Evolutionary conservation across 176 grass and related monocot species (phyloP).

Genomic region (Lolium multiflorum): DNA sequence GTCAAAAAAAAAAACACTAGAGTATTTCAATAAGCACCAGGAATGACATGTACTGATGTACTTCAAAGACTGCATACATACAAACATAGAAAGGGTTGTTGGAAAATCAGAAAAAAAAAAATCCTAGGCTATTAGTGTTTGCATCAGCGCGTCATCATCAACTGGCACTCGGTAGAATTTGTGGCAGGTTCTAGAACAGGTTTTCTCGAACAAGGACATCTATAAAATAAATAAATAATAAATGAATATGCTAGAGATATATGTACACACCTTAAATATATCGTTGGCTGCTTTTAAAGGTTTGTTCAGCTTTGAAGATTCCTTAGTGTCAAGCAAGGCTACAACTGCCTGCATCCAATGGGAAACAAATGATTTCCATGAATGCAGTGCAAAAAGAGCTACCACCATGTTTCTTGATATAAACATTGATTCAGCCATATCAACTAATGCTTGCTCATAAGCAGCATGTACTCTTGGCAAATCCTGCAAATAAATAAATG

Average conservation of each 20-base stretch:
- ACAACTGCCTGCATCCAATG: slow-evolving; percentile 70
- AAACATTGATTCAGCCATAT: slow-evolving; percentile 85
- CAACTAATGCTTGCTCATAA: slow-evolving; percentile 79
- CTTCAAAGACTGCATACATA: background rate
- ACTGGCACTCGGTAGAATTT: slow-evolving; percentile 10
- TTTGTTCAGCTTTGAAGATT: slow-evolving; percentile 64
- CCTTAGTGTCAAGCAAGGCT: slow-evolving; percentile 62
- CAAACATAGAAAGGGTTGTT: background rate
- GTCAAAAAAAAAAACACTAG: background rate
- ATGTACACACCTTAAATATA: slow-evolving; percentile 77
- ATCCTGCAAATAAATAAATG: slow-evolving; percentile 62
- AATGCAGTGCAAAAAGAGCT: slow-evolving; percentile 85
- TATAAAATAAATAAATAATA: background rate
- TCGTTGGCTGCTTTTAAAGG: slow-evolving; percentile 66
- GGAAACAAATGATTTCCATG: slow-evolving; percentile 90
- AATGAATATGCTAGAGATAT: slow-evolving; percentile 17
- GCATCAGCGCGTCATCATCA: background rate
- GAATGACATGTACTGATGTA: slow-evolving; percentile 15
- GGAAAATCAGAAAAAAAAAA: slow-evolving; percentile 7
- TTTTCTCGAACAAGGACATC: slow-evolving; percentile 37
- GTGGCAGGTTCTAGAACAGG: background rate
- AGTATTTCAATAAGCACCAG: slow-evolving; percentile 11
- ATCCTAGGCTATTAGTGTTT: slow-evolving; percentile 2
- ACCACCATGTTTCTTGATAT: slow-evolving; percentile 82
- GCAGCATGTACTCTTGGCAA: slow-evolving; percentile 69